Base-by-base conservation (phyloP, 306 rosid genomes). In the Corylus heterophylla region DNA sequence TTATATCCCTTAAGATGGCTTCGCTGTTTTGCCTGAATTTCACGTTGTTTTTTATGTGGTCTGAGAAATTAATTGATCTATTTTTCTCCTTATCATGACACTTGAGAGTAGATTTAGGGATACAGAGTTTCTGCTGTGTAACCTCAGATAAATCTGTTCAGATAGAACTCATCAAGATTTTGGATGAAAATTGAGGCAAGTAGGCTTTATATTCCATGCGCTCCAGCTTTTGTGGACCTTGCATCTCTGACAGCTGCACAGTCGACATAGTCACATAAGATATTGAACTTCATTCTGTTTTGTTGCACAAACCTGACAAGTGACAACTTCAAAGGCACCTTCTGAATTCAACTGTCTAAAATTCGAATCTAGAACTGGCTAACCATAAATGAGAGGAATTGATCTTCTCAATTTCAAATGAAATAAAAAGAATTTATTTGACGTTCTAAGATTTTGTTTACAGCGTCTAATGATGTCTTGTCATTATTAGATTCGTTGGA, bases 71-170 rank as follows among this genome's bases (percentile, higher is more conserved):
- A 9, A 2, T n/a, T n/a, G 52, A 11, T 9, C 14, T 9, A 9
- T 42, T 42, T 31, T 9, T 42, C 29, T 18, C 20, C 42, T 37
- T 39, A 39, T 58, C 10, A 4, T 9, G 72, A 42, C 31, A 42
- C 72, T 68, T 0, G 3, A 66, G 49, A 66, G 49, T 42, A 39
- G 29, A 42, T 68, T 20, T 42, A 39, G 5, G 52, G 48, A 68
- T 9, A n/a, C 51, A 62, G 39, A 52, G 13, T 69, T 16, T 69
- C 59, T 56, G 47, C 67, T 3, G 31, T 69, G 58, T 52, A 74
- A 68, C 37, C 45, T 64, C 8, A 5, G 44, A 76, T 72, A 69
- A 58, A 39, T 74, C 50, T 55, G 75, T 55, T 59, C 18, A 49
- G 29, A 47, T 71, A 3, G n/a, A 66, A 78, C 73, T 17, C 27